Evolutionary conservation across 208 protist species (phyloP).

Genomic region (Herpetomonas tarakana): DNA sequence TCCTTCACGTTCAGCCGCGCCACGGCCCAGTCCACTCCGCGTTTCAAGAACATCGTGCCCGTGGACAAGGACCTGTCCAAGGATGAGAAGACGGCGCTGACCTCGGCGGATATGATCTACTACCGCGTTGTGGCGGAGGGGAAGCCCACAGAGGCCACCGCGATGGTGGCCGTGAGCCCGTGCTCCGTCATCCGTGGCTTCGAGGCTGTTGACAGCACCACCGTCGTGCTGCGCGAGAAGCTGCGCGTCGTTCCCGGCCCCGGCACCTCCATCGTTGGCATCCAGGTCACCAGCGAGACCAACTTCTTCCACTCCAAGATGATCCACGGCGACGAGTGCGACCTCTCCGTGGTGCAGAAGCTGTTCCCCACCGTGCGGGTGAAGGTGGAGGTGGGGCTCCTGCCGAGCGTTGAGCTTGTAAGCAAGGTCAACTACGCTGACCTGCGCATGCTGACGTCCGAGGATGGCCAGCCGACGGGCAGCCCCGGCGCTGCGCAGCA

Average conservation of each 20-base stretch:
- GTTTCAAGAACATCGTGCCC: slow-evolving; percentile 29
- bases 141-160: slow-evolving; percentile 13
- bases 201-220: slow-evolving; percentile 65
- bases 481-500: slow-evolving; percentile 6
- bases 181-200: slow-evolving; percentile 87
- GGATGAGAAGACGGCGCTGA: slow-evolving; percentile 40
- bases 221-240: slow-evolving; percentile 68
- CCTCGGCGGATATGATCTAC: slow-evolving; percentile 49
- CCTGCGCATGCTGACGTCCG: slow-evolving; percentile 29
- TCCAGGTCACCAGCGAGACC: slow-evolving; percentile 73
- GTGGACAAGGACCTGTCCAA: slow-evolving; percentile 33
- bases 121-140: slow-evolving; percentile 56
- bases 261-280: slow-evolving; percentile 44
- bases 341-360: slow-evolving; percentile 65
- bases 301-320: slow-evolving; percentile 90
- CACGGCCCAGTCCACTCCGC: slow-evolving; percentile 35
- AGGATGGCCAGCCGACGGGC: slow-evolving; percentile 3
- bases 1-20: slow-evolving; percentile 53
- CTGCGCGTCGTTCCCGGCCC: slow-evolving; percentile 56
- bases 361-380: slow-evolving; percentile 79
- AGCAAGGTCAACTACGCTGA: slow-evolving; percentile 73
- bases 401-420: slow-evolving; percentile 27
- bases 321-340: slow-evolving; percentile 80
- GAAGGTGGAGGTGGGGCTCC: slow-evolving; percentile 35
- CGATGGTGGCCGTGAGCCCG: slow-evolving; percentile 56